Conservation (phyloP, 2,329 filamentous ascomycete species). For the Microthyrium microscopicum region DNA sequence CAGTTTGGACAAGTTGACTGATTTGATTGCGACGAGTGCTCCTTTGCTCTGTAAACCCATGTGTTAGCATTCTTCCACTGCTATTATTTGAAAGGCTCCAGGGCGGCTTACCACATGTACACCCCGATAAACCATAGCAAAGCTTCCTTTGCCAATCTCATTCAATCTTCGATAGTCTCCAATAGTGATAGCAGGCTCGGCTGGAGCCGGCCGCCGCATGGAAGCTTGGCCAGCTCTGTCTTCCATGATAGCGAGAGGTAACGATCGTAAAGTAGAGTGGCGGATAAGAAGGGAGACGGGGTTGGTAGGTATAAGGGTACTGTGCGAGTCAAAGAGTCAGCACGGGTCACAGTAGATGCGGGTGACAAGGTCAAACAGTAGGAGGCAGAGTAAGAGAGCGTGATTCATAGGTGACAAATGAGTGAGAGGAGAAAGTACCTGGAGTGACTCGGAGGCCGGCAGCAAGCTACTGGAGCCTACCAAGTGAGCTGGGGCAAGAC, state of each 20-base stretch:
- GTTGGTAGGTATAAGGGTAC: no score
- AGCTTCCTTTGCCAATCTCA: slow-evolving; percentile 94
- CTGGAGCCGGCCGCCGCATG: slow-evolving; percentile 20
- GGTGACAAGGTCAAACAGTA: no score
- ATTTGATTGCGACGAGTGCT: slow-evolving; percentile 86
- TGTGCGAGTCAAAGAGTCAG: neutral
- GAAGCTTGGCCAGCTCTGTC: no score
- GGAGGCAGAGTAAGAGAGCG: no score
- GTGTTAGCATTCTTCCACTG: slow-evolving; percentile 10
- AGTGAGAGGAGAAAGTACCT: no score
- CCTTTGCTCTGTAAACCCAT: slow-evolving; percentile 47
- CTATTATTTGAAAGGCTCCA: neutral
- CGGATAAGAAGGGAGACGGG: no score
- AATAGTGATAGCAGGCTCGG: slow-evolving; percentile 30
- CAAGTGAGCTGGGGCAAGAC: no score
- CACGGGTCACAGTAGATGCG: neutral
- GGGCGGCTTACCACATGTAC: slow-evolving; percentile 55
- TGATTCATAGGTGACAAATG: no score
- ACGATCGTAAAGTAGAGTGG: slow-evolving; percentile 9
- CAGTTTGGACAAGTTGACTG: slow-evolving; percentile 75
- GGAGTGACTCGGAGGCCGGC: no score
- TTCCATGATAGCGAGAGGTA: slow-evolving; percentile 14
- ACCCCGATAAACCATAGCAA: slow-evolving; percentile 85
- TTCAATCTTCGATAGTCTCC: slow-evolving; percentile 69
- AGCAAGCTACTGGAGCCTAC: no score